phyloP scores from a whole-genome alignment of 2,329 filamentous ascomycete genomes.

The Pseudocercospora fuligena region DNA sequence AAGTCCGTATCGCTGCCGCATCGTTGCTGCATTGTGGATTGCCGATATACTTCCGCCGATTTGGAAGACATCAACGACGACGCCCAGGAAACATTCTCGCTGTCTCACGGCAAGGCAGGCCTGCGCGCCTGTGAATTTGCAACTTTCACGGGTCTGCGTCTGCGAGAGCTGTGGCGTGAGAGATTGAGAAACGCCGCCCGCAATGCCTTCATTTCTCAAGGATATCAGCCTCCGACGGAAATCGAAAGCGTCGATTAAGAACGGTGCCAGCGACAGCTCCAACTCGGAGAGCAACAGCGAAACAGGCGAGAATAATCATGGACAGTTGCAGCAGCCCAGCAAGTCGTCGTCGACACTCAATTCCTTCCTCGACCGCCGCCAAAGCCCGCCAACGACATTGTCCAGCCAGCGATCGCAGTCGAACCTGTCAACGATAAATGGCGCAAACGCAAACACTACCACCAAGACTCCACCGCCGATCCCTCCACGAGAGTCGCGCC shows the following conservation, averaged over 20 bases:
- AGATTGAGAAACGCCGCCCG: neutral
- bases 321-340: slow-evolving; percentile 44
- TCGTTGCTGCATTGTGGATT: neutral
- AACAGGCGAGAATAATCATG: slow-evolving; percentile 16
- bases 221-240: slow-evolving; percentile 29
- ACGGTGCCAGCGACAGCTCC: slow-evolving; percentile 57
- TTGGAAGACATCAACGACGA: neutral
- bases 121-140: no score
- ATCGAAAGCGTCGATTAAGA: slow-evolving; percentile 26
- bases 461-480: slow-evolving; percentile 44
- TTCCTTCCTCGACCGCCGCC: slow-evolving; percentile 63
- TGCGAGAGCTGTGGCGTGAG: neutral
- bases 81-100: neutral
- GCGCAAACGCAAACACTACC: slow-evolving; percentile 47
- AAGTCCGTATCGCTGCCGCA: neutral
- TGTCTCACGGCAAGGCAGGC: no score
- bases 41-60: neutral
- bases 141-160: neutral
- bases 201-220: slow-evolving; percentile 34
- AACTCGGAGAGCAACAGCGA: slow-evolving; percentile 52
- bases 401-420: slow-evolving; percentile 64
- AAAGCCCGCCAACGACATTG: slow-evolving; percentile 75
- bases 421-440: slow-evolving; percentile 64
- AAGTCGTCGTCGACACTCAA: slow-evolving; percentile 66
- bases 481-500: slow-evolving; percentile 37